Percentiles rank a stretch among this genome's conserved stretches.
Evolutionary conservation across 176 grass and related monocot species (phyloP).

Genomic region (Ensete glaucum): DNA sequence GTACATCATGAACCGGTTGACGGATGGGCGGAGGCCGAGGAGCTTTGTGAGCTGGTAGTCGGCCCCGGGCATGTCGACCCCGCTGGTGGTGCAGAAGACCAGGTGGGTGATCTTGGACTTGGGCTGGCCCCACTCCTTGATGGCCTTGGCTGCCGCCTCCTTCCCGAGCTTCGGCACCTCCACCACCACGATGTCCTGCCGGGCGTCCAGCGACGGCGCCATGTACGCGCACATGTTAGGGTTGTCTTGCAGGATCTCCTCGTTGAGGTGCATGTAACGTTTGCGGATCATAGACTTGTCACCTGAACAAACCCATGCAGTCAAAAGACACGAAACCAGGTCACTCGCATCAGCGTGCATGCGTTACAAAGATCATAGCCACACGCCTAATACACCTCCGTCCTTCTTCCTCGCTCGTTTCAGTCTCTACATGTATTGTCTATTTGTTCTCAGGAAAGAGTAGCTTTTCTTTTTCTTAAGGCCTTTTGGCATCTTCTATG

Average conservation of each 20-base stretch:
- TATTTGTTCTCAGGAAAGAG: too few species aligned
- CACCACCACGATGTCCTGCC: conserved; percentile 7
- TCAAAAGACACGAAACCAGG: too few species aligned
- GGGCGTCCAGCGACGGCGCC: conserved; percentile 1
- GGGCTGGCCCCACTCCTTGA: neutral
- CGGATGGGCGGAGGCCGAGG: neutral
- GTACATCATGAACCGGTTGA: neutral
- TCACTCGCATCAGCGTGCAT: too few species aligned
- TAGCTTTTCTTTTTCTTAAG: too few species aligned
- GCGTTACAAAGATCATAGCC: too few species aligned
- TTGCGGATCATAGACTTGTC: neutral
- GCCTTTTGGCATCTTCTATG: too few species aligned
- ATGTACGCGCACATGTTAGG: neutral
- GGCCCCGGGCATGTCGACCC: neutral
- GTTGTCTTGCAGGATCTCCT: neutral
- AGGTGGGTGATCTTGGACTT: conserved; percentile 5
- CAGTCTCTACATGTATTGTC: too few species aligned
- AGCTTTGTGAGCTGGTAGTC: conserved; percentile 6
- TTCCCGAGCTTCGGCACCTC: neutral
- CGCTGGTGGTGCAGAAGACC: neutral
- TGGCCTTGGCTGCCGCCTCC: neutral
- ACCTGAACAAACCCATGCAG: neutral
- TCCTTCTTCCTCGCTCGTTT: too few species aligned
- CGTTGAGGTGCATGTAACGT: neutral
- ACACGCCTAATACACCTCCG: too few species aligned